Conservation (phyloP, 192 early-diverging fungal genomes). For the Bifiguratus adelaidae region DNA sequence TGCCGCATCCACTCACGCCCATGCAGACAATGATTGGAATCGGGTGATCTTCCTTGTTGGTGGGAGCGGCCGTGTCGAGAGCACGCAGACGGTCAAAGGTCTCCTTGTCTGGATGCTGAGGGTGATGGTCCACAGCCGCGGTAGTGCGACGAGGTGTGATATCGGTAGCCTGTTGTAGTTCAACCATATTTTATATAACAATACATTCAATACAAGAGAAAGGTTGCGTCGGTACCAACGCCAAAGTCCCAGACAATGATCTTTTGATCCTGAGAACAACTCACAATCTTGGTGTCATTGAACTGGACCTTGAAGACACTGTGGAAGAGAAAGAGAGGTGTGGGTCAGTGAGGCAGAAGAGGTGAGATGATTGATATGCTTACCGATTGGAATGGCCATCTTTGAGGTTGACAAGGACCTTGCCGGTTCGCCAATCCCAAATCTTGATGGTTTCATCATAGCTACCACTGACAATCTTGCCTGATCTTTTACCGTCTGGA, state of each 20-base stretch:
- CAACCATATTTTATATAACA: too few relatives aligned
- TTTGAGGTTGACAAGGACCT: slow-evolving; percentile 36
- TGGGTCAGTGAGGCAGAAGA: not conserved
- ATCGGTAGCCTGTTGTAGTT: too few relatives aligned
- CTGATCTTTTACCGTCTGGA: slow-evolving; percentile 15
- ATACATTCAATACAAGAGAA: slow-evolving; percentile 20
- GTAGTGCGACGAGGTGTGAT: too few relatives aligned
- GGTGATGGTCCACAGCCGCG: too few relatives aligned
- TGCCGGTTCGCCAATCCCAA: slow-evolving; percentile 69
- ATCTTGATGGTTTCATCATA: slow-evolving; percentile 86
- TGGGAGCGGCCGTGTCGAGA: too few relatives aligned
- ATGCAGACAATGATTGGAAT: slow-evolving; percentile 42
- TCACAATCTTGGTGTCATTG: slow-evolving; percentile 71
- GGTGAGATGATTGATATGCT: not conserved
- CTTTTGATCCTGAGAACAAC: slow-evolving; percentile 65
- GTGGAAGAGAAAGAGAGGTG: not conserved
- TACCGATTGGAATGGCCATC: slow-evolving; percentile 48
- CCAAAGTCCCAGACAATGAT: slow-evolving; percentile 68
- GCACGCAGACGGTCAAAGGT: too few relatives aligned
- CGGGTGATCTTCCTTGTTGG: too few relatives aligned
- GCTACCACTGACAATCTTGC: slow-evolving; percentile 71
- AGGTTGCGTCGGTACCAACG: slow-evolving; percentile 44
- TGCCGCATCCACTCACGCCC: slow-evolving; percentile 58
- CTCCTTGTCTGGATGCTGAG: too few relatives aligned
- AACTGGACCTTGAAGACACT: slow-evolving; percentile 79